A percentile compares a stretch with the other conserved stretches of the same genome.
Evolutionary conservation across 176 grass and related monocot species (phyloP).

Genomic region (Carex myosuroides): DNA sequence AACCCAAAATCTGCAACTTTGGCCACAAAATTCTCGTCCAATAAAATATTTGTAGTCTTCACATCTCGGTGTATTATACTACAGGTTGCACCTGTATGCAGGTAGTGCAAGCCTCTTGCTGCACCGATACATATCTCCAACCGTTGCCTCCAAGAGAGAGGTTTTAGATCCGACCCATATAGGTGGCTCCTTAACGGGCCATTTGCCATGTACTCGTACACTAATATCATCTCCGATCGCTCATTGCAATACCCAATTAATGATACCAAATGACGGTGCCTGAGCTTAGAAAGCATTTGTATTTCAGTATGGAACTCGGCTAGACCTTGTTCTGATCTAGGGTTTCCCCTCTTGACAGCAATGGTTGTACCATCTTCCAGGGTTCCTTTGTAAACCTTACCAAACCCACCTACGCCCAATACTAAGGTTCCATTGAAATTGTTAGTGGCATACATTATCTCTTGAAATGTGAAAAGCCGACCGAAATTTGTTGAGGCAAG

Average conservation of each 20-base stretch:
- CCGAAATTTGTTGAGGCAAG: constrained; percentile 67
- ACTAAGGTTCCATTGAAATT: constrained; percentile 81
- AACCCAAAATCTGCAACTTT: constrained; percentile 97
- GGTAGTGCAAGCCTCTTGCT: constrained; percentile 92
- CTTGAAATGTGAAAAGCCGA: constrained; percentile 62
- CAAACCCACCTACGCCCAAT: constrained; percentile 84
- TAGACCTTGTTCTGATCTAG: constrained; percentile 83
- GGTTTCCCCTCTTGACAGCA: constrained; percentile 90
- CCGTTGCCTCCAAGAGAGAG: constrained; percentile 74
- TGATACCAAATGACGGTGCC: constrained; percentile 83
- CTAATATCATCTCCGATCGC: constrained; percentile 83
- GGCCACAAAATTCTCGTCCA: constrained; percentile 76
- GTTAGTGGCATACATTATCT: constrained; percentile 62
- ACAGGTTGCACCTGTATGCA: constrained; percentile 83
- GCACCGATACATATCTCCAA: constrained; percentile 94
- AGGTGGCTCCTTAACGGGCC: constrained; percentile 81
- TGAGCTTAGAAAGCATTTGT: constrained; percentile 74
- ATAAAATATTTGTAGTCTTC: constrained; percentile 94
- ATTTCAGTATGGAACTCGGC: constrained; percentile 89
- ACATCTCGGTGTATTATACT: constrained; percentile 94
- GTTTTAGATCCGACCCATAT: constrained; percentile 54
- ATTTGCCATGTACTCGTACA: constrained; percentile 97
- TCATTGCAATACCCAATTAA: constrained; percentile 93
- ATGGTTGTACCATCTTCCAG: constrained; percentile 59
- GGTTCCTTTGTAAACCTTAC: constrained; percentile 85